Percentiles rank a stretch among this genome's conserved stretches.
Evolutionary conservation across 2,329 filamentous ascomycete genomes (phyloP).

Genomic region (Periconia sp.): DNA sequence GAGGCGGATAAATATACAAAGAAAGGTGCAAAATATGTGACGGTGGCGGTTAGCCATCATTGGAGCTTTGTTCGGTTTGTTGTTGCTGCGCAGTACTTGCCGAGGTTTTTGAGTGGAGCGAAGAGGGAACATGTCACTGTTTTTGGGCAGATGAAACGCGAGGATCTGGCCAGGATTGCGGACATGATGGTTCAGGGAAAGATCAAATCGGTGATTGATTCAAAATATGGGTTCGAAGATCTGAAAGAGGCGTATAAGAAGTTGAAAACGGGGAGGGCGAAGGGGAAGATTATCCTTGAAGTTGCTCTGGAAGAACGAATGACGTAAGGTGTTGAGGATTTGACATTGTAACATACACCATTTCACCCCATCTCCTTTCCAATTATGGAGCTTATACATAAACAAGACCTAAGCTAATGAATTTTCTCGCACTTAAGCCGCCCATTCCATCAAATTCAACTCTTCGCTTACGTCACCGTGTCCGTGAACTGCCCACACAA

Average conservation of each 20-base stretch:
- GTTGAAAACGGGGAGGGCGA: conserved; percentile 55
- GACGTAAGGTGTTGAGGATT: too few relatives aligned
- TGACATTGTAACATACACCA: too few relatives aligned
- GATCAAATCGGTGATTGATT: conserved; percentile 57
- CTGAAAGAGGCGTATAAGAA: conserved; percentile 57
- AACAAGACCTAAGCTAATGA: too few relatives aligned
- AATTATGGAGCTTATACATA: too few relatives aligned
- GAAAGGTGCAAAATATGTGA: conserved; percentile 11
- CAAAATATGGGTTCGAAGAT: conserved; percentile 56
- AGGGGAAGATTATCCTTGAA: conserved; percentile 57
- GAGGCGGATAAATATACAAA: conserved; percentile 7
- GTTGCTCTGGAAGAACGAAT: background rate
- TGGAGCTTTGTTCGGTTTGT: conserved; percentile 47
- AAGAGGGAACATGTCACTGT: conserved; percentile 11
- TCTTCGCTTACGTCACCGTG: too few relatives aligned
- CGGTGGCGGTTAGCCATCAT: conserved; percentile 27
- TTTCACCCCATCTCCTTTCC: too few relatives aligned
- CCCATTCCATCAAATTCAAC: too few relatives aligned
- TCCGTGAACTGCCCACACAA: too few relatives aligned
- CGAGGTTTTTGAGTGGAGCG: conserved; percentile 7
- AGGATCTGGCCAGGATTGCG: conserved; percentile 53
- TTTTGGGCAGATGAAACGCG: conserved; percentile 21
- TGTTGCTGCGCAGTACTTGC: conserved; percentile 20
- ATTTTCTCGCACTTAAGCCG: too few relatives aligned
- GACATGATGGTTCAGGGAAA: conserved; percentile 59